These are phyloP conservation scores for Chalciporus pseudorubinellus DNA, from an alignment of 768 basidiomycete species.

Conservation along the genomic window DNA sequence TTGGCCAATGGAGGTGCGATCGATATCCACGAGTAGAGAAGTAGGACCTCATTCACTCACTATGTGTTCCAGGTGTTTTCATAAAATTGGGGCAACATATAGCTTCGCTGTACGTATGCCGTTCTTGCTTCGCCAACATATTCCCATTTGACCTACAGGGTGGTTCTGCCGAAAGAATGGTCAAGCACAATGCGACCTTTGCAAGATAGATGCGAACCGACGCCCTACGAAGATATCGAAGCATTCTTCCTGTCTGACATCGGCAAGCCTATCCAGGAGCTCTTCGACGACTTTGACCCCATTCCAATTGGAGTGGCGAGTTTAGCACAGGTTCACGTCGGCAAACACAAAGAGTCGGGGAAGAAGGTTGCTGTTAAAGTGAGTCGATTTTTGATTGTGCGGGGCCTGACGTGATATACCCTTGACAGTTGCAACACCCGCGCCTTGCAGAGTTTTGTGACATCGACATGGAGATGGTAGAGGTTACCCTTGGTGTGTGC, in stretches of 20 bases:
- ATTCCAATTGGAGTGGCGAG: conserved; percentile 93
- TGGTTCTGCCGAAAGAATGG: conserved; percentile 65
- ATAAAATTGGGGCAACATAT: conserved; percentile 91
- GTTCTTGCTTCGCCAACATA: conserved; percentile 20
- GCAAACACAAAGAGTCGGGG: conserved; percentile 66
- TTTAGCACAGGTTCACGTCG: conserved; percentile 93
- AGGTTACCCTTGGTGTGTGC: conserved; percentile 60
- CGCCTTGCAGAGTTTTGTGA: conserved; percentile 88
- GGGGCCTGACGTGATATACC: conserved; percentile 3
- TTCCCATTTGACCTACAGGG: conserved; percentile 28
- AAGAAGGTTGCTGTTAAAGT: conserved; percentile 86
- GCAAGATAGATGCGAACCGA: conserved; percentile 94
- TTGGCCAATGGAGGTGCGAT: conserved; percentile 80
- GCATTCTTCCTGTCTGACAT: conserved; percentile 77
- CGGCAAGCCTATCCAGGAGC: conserved; percentile 62
- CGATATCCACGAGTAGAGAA: background rate
- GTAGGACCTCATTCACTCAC: background rate
- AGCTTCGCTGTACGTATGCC: conserved; percentile 54
- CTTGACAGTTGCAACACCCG: conserved; percentile 78
- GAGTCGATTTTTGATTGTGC: conserved; percentile 11
- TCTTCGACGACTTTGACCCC: conserved; percentile 85
- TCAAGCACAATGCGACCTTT: conserved; percentile 55
- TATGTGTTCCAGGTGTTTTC: conserved; percentile 56
- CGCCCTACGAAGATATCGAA: conserved; percentile 75
- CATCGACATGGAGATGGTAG: conserved; percentile 87